phyloP scores from a whole-genome alignment of 2,329 filamentous ascomycete species.

The Nemania serpens region DNA sequence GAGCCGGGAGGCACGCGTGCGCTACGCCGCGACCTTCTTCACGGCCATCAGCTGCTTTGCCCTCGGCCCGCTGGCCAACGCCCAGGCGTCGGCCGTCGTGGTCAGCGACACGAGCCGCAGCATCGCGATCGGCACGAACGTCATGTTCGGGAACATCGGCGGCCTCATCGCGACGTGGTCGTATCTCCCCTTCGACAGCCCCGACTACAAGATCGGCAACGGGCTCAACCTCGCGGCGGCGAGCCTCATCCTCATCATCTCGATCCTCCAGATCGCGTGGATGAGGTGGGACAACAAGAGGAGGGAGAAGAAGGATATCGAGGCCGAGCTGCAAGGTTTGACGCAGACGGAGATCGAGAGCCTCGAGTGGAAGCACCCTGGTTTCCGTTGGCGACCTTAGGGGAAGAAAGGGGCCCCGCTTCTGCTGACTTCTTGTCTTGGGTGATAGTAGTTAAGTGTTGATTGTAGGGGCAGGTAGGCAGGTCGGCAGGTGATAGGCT shows the following conservation, averaged over 20 bases:
- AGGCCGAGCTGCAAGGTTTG: constrained; percentile 57
- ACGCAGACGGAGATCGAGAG: constrained; percentile 55
- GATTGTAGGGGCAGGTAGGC: no score
- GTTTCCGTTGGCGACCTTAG: constrained; percentile 60
- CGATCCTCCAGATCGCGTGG: constrained; percentile 57
- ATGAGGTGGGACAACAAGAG: constrained; percentile 65
- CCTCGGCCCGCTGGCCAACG: constrained; percentile 68
- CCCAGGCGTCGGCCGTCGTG: constrained; percentile 71
- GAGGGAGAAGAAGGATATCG: constrained; percentile 55
- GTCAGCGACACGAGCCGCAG: constrained; percentile 72
- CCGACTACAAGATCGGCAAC: constrained; percentile 72
- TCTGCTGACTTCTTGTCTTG: background rate
- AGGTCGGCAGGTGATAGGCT: no score
- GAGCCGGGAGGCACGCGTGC: constrained; percentile 53
- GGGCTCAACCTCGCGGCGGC: constrained; percentile 68
- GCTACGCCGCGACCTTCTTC: constrained; percentile 73
- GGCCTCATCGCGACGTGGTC: constrained; percentile 69
- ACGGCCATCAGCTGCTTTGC: constrained; percentile 68
- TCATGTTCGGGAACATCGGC: constrained; percentile 77
- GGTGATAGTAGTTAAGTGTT: background rate
- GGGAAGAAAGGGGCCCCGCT: background rate
- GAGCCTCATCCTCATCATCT: constrained; percentile 55
- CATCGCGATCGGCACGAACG: constrained; percentile 67
- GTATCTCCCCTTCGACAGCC: constrained; percentile 65
- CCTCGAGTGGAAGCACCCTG: constrained; percentile 66